phyloP scores from a whole-genome alignment of 73 alveolate species.

The Paramecium sexaurelia region DNA sequence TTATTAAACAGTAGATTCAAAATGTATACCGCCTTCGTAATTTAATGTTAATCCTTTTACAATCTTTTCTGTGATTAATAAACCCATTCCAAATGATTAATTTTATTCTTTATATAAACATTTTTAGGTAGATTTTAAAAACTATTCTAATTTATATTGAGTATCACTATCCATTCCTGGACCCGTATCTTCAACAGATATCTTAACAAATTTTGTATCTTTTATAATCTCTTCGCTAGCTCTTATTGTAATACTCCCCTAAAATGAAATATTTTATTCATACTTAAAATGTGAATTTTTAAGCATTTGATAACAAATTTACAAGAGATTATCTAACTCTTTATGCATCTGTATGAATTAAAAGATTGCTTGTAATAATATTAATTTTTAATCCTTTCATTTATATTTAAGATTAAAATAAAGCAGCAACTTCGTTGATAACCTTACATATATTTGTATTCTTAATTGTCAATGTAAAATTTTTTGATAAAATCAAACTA shows the following conservation, averaged over 20 bases:
- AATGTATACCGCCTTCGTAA: not conserved
- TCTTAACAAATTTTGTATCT: not conserved
- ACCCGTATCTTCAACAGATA: slow-evolving; percentile 34
- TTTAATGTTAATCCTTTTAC: not conserved
- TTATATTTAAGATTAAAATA: not conserved
- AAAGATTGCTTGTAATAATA: not conserved
- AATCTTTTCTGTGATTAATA: not conserved
- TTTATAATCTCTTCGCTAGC: not conserved
- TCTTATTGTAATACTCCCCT: slow-evolving; percentile 26
- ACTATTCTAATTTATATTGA: not conserved
- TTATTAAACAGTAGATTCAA: not conserved
- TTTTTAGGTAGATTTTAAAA: not conserved
- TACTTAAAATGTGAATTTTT: slow-evolving; percentile 42
- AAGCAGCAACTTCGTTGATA: not conserved
- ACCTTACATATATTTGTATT: not conserved
- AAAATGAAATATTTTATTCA: not conserved
- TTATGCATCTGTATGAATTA: not conserved
- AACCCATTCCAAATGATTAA: slow-evolving; percentile 25
- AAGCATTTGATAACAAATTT: slow-evolving; percentile 13
- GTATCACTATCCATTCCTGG: not conserved
- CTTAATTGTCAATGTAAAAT: not conserved
- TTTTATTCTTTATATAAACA: not conserved
- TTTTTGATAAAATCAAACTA: slow-evolving; percentile 11
- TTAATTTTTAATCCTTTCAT: slow-evolving; percentile 33
- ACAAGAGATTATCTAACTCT: not conserved